phyloP scores from a whole-genome alignment of 257 asterid genomes.

The Petrea volubilis region DNA sequence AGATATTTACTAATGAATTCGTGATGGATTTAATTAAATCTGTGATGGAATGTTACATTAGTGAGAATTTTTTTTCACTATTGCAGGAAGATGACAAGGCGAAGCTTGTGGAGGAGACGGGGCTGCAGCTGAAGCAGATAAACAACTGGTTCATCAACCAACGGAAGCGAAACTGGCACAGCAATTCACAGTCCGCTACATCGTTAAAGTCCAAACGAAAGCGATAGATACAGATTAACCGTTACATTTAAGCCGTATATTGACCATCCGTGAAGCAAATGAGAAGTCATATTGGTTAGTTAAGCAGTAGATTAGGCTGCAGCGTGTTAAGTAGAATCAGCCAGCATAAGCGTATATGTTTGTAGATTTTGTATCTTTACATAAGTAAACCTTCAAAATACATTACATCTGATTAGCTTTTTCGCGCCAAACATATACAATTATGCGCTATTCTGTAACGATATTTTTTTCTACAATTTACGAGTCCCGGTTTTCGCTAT shows the following conservation, averaged over 20 bases:
- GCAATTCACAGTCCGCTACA: constrained; percentile 58
- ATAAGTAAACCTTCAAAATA: too few relatives aligned
- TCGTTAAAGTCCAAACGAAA: constrained; percentile 80
- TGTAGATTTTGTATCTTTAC: constrained; percentile 22
- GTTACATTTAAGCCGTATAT: neutral
- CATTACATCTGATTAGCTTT: too few relatives aligned
- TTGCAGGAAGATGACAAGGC: constrained; percentile 73
- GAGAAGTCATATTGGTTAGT: constrained; percentile 18
- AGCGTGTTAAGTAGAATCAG: constrained; percentile 18
- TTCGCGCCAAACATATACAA: too few relatives aligned
- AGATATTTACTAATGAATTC: neutral
- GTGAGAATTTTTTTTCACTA: too few relatives aligned
- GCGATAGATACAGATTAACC: constrained; percentile 34
- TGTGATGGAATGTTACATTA: too few relatives aligned
- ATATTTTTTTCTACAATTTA: too few relatives aligned
- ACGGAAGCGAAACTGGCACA: constrained; percentile 81
- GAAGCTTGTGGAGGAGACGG: constrained; percentile 77
- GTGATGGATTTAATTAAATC: neutral
- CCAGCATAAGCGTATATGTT: constrained; percentile 23
- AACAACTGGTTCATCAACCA: constrained; percentile 88
- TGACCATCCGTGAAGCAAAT: constrained; percentile 4
- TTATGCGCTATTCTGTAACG: too few relatives aligned
- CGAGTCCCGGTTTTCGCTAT: too few relatives aligned
- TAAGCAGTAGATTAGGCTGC: neutral
- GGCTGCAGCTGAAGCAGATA: constrained; percentile 78